Conservation (phyloP, 2,329 filamentous ascomycete species). For the Balansia obtecta region DNA sequence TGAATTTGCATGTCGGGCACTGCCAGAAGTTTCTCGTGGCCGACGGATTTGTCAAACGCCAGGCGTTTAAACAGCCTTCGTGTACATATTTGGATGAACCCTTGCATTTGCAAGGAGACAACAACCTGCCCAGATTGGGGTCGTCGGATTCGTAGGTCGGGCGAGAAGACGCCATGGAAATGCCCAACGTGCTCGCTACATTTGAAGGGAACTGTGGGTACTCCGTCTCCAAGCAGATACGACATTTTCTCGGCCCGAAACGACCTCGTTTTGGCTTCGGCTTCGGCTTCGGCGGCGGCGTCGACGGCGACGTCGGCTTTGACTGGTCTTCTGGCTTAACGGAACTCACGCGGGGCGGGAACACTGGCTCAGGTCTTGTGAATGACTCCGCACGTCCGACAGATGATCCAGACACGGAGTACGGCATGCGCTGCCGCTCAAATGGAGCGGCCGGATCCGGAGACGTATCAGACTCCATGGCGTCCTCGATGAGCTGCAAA, state of each 20-base stretch:
- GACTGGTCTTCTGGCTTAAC: slow-evolving; percentile 4
- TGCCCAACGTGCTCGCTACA: slow-evolving; percentile 18
- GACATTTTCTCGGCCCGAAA: slow-evolving; percentile 65
- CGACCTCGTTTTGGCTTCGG: slow-evolving; percentile 20
- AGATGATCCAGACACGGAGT: slow-evolving; percentile 1
- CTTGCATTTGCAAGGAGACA: slow-evolving; percentile 88
- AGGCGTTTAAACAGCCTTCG: slow-evolving; percentile 73
- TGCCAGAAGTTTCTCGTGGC: slow-evolving; percentile 64
- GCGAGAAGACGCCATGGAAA: slow-evolving; percentile 20
- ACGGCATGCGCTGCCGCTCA: slow-evolving; percentile 5
- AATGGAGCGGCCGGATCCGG: slow-evolving; percentile 12
- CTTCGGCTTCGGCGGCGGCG: too few species aligned
- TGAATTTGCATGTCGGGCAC: slow-evolving; percentile 79
- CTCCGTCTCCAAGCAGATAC: slow-evolving; percentile 72
- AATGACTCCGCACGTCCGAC: neutral
- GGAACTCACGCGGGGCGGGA: neutral
- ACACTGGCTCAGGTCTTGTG: neutral
- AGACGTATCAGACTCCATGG: slow-evolving; percentile 16
- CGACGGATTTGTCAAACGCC: slow-evolving; percentile 62
- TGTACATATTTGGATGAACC: slow-evolving; percentile 91
- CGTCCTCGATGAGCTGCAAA: neutral
- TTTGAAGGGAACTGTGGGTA: slow-evolving; percentile 33
- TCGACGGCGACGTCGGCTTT: too few species aligned
- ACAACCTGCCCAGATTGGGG: slow-evolving; percentile 59
- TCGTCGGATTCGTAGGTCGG: slow-evolving; percentile 61